Conservation (phyloP, 2,329 filamentous ascomycete species). For the Hawksworthiomyces lignivorus region DNA sequence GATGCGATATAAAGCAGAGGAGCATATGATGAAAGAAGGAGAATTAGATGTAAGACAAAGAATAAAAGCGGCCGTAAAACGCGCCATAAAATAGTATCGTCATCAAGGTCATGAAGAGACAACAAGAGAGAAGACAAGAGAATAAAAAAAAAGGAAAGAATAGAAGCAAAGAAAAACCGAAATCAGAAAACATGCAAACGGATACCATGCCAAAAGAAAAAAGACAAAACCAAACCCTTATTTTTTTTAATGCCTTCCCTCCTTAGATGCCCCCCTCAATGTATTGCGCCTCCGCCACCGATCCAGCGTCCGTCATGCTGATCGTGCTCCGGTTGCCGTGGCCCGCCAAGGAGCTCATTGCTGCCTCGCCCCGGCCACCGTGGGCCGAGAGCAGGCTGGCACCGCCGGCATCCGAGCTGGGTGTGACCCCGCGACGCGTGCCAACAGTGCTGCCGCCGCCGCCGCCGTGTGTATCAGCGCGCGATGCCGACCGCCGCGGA, state of each 20-base stretch:
- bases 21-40: background rate
- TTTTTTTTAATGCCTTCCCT: background rate
- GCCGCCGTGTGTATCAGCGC: slow-evolving; percentile 18
- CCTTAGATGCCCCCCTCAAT: slow-evolving; percentile 24
- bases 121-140: background rate
- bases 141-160: background rate
- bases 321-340: slow-evolving; percentile 25
- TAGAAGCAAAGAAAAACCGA: background rate
- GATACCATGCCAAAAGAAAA: background rate
- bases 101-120: slow-evolving; percentile 6
- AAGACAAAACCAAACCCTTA: background rate
- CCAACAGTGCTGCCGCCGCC: background rate
- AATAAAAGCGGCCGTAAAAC: background rate
- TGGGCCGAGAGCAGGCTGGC: slow-evolving; percentile 24
- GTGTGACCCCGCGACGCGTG: slow-evolving; percentile 31
- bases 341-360: slow-evolving; percentile 31
- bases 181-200: background rate
- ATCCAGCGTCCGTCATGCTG: slow-evolving; percentile 24
- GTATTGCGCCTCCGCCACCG: slow-evolving; percentile 22
- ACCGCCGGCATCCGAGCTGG: slow-evolving; percentile 46
- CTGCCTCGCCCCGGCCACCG: slow-evolving; percentile 11
- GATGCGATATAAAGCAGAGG: slow-evolving; percentile 1
- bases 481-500: slow-evolving; percentile 15
- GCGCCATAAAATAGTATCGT: slow-evolving; percentile 1
- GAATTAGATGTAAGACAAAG: background rate